phyloP scores from a whole-genome alignment of 495 filamentous ascomycete genomes.

The Pyronema domesticum region DNA sequence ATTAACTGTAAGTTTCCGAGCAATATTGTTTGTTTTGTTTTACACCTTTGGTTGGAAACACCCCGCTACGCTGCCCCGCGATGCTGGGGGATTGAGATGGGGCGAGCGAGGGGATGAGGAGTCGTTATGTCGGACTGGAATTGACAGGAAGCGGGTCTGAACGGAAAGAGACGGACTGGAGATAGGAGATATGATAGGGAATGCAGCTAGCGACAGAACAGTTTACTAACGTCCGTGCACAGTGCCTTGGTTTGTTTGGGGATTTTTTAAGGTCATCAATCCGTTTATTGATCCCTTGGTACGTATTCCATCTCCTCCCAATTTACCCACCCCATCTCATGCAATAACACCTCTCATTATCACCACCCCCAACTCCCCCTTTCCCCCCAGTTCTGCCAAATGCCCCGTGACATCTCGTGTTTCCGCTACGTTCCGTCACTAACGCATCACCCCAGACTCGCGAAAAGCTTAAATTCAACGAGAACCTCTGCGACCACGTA shows the following conservation, averaged over 20 bases:
- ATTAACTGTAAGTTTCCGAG: conserved; percentile 48
- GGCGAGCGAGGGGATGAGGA: too few relatives aligned
- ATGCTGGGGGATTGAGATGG: too few relatives aligned
- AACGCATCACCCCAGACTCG: conserved; percentile 36
- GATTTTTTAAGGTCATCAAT: conserved; percentile 87
- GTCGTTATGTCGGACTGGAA: too few relatives aligned
- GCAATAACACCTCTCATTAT: too few relatives aligned
- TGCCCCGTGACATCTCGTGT: not conserved
- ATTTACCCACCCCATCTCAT: too few relatives aligned
- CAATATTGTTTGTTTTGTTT: conserved; percentile 2
- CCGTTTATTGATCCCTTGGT: conserved; percentile 81
- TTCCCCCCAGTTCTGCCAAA: too few relatives aligned
- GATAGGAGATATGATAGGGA: too few relatives aligned
- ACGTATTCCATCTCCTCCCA: not conserved
- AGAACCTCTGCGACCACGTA: conserved; percentile 60
- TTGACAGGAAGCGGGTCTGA: too few relatives aligned
- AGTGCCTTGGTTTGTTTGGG: conserved; percentile 76
- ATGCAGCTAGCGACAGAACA: too few relatives aligned
- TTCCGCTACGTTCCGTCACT: too few relatives aligned
- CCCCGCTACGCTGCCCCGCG: not conserved
- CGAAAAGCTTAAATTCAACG: conserved; percentile 89
- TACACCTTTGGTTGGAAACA: not conserved
- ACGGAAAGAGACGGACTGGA: too few relatives aligned
- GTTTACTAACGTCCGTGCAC: conserved; percentile 1
- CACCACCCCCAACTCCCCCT: too few relatives aligned